Percentiles rank a stretch among this genome's conserved stretches.
Evolutionary conservation across 345 rosid genomes (phyloP).

Genomic region (Eucalyptus guilfoylei): DNA sequence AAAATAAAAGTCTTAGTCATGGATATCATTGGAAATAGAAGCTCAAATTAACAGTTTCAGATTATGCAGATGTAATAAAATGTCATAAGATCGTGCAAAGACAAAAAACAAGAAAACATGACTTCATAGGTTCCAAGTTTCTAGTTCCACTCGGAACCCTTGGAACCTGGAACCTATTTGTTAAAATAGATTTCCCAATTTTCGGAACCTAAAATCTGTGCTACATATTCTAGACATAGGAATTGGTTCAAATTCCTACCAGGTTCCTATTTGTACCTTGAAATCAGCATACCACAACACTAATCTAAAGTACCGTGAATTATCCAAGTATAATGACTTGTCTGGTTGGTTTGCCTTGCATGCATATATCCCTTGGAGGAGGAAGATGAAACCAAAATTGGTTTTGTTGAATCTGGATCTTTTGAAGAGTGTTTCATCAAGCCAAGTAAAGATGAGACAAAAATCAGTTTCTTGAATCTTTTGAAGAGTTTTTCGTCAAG

Average conservation of each 20-base stretch:
- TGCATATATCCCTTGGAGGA: not conserved
- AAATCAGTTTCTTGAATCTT: not conserved
- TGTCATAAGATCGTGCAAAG: rapidly evolving
- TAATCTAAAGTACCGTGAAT: not conserved
- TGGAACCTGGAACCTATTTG: rapidly evolving
- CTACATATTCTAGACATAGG: too few relatives aligned
- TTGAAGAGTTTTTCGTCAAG: not conserved
- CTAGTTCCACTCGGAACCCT: too few relatives aligned
- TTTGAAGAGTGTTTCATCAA: not conserved
- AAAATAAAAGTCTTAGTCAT: too few relatives aligned
- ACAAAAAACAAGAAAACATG: too few relatives aligned
- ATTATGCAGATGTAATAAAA: too few relatives aligned
- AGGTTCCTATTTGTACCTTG: too few relatives aligned
- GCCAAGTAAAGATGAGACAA: not conserved
- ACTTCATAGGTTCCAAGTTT: too few relatives aligned
- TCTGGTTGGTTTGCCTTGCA: not conserved
- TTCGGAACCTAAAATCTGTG: rapidly evolving
- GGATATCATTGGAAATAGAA: rapidly evolving
- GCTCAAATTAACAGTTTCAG: rapidly evolving
- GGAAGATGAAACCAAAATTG: not conserved
- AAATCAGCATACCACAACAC: not conserved
- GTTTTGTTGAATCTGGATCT: not conserved
- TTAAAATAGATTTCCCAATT: too few relatives aligned
- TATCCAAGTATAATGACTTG: not conserved
- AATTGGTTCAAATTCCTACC: too few relatives aligned